phyloP scores from a whole-genome alignment of 1,284 basidiomycete genomes.

The Athelia sp. region DNA sequence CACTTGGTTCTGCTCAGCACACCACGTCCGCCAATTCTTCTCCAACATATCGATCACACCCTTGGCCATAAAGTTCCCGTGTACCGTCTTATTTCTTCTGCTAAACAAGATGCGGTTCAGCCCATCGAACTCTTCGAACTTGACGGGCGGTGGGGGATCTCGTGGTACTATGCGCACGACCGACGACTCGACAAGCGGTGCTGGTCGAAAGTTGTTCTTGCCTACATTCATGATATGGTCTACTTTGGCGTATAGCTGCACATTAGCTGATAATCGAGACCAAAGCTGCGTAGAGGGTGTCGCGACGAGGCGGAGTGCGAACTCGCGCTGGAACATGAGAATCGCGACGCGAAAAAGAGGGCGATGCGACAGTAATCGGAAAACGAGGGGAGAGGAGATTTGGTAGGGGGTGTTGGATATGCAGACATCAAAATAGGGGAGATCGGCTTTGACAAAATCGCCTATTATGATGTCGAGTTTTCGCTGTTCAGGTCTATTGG shows the following conservation, averaged over 20 bases:
- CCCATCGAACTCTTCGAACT: conserved; percentile 98
- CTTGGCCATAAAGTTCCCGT: conserved; percentile 88
- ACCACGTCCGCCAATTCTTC: conserved; percentile 94
- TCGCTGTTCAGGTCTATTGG: conserved; percentile 81
- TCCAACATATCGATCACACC: conserved; percentile 95
- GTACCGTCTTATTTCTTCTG: conserved; percentile 85
- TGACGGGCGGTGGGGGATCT: conserved; percentile 93
- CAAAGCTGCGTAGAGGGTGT: conserved; percentile 83
- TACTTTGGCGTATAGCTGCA: conserved; percentile 93
- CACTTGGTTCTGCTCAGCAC: conserved; percentile 76
- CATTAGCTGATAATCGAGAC: conserved; percentile 95
- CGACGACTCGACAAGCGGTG: conserved; percentile 90
- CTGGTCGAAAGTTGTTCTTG: conserved; percentile 94
- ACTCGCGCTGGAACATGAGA: conserved; percentile 99
- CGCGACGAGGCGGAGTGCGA: conserved; percentile 90
- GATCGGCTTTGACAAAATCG: conserved; percentile 94
- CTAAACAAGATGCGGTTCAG: conserved; percentile 89
- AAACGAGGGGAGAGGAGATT: conserved; percentile 97
- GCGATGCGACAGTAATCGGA: conserved; percentile 94
- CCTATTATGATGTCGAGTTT: conserved; percentile 95
- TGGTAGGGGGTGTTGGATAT: conserved; percentile 99
- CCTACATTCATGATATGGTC: conserved; percentile 97
- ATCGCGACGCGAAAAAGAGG: conserved; percentile 93
- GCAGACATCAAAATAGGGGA: conserved; percentile 98
- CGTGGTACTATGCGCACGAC: conserved; percentile 91